These are phyloP conservation scores for Acanthochlamys bracteata DNA, from an alignment of 106 monocot genomes.

Conservation along the genomic window DNA sequence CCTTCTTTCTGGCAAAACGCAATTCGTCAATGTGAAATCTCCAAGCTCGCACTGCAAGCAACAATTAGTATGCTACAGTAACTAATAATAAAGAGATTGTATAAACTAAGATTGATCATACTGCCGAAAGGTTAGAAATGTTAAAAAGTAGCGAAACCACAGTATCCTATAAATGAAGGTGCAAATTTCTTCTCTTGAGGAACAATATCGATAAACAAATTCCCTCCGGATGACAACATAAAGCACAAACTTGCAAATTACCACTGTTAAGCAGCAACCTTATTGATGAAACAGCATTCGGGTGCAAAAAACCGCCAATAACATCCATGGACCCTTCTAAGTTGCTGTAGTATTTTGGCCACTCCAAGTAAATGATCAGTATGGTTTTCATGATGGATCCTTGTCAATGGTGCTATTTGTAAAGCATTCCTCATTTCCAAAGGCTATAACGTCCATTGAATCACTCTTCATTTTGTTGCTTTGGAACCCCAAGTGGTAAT, in stretches of 20 bases:
- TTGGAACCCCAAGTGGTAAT: too few species aligned
- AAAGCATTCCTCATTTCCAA: too few species aligned
- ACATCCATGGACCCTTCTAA: slow-evolving; percentile 31
- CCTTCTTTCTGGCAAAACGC: too few species aligned
- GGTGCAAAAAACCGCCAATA: slow-evolving; percentile 59
- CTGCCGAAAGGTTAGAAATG: too few species aligned
- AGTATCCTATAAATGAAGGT: slow-evolving; percentile 78
- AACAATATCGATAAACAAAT: slow-evolving; percentile 57
- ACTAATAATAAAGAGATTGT: too few species aligned
- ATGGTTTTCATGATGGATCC: slow-evolving; percentile 6
- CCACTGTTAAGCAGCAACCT: slow-evolving; percentile 31
- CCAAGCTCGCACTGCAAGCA: slow-evolving; percentile 33
- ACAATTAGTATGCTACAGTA: neutral
- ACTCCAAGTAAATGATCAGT: slow-evolving; percentile 14
- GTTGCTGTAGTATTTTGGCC: slow-evolving; percentile 11
- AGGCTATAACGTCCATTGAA: too few species aligned
- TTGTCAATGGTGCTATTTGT: too few species aligned
- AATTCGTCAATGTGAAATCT: neutral
- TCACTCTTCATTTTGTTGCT: too few species aligned
- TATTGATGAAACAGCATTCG: slow-evolving; percentile 52
- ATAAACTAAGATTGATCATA: too few species aligned
- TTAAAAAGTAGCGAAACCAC: too few species aligned
- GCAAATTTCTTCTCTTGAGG: slow-evolving; percentile 11
- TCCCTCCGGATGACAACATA: slow-evolving; percentile 49
- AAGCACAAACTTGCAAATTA: slow-evolving; percentile 41